Evolutionary conservation across 2,329 filamentous ascomycete genomes (phyloP).

Genomic region (Trichoderma hamatum): DNA sequence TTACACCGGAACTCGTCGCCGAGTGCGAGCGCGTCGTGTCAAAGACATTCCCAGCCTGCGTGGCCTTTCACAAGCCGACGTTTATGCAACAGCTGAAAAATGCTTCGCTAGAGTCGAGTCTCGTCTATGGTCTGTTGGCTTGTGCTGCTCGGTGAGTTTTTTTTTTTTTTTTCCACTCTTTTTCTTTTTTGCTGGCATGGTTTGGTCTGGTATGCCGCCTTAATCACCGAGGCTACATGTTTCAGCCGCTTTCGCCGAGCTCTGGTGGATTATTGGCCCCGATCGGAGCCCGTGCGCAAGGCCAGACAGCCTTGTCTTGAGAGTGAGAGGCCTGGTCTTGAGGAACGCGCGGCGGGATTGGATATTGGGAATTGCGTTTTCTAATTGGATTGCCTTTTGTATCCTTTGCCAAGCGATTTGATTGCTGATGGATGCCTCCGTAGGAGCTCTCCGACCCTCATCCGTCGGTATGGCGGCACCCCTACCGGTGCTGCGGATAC

Average conservation of each 20-base stretch:
- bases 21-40: conserved; percentile 64
- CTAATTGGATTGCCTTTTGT: neutral
- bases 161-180: conserved; percentile 33
- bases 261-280: conserved; percentile 8
- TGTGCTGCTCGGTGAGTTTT: conserved; percentile 58
- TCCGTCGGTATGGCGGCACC: conserved; percentile 62
- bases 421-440: neutral
- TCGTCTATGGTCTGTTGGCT: conserved; percentile 61
- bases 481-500: conserved; percentile 60
- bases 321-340: neutral
- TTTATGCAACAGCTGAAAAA: conserved; percentile 64
- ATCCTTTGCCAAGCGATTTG: neutral
- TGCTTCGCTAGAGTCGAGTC: conserved; percentile 56
- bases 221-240: neutral
- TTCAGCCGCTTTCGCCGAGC: conserved; percentile 6
- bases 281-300: conserved; percentile 2
- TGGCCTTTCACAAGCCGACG: conserved; percentile 65
- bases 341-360: neutral
- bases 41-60: conserved; percentile 63
- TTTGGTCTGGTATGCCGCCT: neutral
- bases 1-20: conserved; percentile 60
- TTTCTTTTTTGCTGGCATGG: conserved; percentile 22
- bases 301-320: neutral
- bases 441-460: conserved; percentile 59
- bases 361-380: neutral